Percentiles rank a stretch among this genome's conserved stretches.
phyloP scores from a whole-genome alignment of 495 filamentous ascomycete species.

The Arthonia radiata region DNA sequence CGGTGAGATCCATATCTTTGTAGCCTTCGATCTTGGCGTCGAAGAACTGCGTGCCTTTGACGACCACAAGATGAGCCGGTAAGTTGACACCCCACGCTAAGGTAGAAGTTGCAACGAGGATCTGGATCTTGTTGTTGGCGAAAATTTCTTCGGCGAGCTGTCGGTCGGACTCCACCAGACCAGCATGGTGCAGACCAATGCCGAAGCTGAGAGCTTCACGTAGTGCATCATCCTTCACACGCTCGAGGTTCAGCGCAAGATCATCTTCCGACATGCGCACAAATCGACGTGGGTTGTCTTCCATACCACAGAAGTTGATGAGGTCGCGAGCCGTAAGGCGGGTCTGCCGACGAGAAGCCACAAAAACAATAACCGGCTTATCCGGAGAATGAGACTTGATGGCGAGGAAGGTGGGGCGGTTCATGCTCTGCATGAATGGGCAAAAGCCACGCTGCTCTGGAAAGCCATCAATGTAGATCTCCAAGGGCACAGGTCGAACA shows the following conservation, averaged over 20 bases:
- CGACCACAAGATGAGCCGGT: slow-evolving; percentile 87
- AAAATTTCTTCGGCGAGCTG: slow-evolving; percentile 84
- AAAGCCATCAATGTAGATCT: slow-evolving; percentile 94
- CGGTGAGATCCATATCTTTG: slow-evolving; percentile 95
- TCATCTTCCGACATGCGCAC: slow-evolving; percentile 87
- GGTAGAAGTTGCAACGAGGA: slow-evolving; percentile 88
- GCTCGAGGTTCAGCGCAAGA: slow-evolving; percentile 50
- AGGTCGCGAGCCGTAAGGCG: slow-evolving; percentile 83
- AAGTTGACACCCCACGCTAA: slow-evolving; percentile 97
- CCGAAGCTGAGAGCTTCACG: slow-evolving; percentile 85
- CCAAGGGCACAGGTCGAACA: slow-evolving; percentile 85
- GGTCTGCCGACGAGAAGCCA: slow-evolving; percentile 85
- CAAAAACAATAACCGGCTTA: slow-evolving; percentile 96
- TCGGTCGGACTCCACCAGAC: slow-evolving; percentile 81
- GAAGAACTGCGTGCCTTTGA: slow-evolving; percentile 96
- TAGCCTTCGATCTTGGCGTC: slow-evolving; percentile 96
- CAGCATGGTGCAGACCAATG: slow-evolving; percentile 91
- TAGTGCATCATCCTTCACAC: slow-evolving; percentile 80
- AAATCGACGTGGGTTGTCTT: slow-evolving; percentile 87
- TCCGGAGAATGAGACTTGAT: slow-evolving; percentile 89
- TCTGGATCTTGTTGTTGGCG: slow-evolving; percentile 92
- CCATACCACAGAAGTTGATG: slow-evolving; percentile 94
- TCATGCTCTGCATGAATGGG: slow-evolving; percentile 97
- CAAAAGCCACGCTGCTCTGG: slow-evolving; percentile 89
- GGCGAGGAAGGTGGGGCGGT: slow-evolving; percentile 84